Conservation (phyloP, 352 stramenopile genomes). For the Hyaloperonospora brassicae region DNA sequence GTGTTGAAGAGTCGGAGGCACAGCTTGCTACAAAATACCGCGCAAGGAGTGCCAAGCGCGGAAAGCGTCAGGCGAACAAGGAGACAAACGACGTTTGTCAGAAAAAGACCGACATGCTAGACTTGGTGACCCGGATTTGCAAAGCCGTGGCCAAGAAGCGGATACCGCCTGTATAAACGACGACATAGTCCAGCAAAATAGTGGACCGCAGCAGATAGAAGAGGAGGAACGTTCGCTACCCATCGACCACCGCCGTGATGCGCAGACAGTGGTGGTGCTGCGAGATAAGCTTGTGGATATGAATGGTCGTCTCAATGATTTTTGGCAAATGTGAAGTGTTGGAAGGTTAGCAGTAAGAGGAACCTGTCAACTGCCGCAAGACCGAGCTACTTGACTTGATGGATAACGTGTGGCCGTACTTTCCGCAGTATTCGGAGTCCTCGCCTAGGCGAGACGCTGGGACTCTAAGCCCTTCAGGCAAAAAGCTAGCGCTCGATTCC, state of each 20-base stretch:
- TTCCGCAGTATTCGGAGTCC: slow-evolving; percentile 30
- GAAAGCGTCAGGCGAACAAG: slow-evolving; percentile 11
- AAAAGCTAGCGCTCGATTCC: no score
- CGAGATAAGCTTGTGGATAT: slow-evolving; percentile 36
- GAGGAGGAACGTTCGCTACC: slow-evolving; percentile 3
- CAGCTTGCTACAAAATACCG: slow-evolving; percentile 30
- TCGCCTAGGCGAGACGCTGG: no score
- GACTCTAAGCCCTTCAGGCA: no score
- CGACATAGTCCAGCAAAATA: no score
- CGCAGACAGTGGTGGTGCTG: no score
- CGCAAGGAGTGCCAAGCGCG: slow-evolving; percentile 11
- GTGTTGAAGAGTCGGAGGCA: slow-evolving; percentile 30
- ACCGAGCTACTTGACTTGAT: slow-evolving; percentile 30
- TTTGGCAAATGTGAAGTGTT: slow-evolving; percentile 35
- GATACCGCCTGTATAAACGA: no score
- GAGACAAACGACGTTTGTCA: slow-evolving; percentile 1
- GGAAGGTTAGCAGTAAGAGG: slow-evolving; percentile 37
- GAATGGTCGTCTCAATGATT: slow-evolving; percentile 39
- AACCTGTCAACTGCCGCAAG: slow-evolving; percentile 19
- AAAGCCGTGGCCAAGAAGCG: no score
- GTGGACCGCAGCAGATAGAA: no score
- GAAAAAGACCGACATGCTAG: no score
- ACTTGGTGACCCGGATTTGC: no score
- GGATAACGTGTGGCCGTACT: slow-evolving; percentile 46
- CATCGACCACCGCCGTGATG: slow-evolving; percentile 4